Conservation (phyloP, 2,329 filamentous ascomycete species). For the Pestalotiopsis sp. region DNA sequence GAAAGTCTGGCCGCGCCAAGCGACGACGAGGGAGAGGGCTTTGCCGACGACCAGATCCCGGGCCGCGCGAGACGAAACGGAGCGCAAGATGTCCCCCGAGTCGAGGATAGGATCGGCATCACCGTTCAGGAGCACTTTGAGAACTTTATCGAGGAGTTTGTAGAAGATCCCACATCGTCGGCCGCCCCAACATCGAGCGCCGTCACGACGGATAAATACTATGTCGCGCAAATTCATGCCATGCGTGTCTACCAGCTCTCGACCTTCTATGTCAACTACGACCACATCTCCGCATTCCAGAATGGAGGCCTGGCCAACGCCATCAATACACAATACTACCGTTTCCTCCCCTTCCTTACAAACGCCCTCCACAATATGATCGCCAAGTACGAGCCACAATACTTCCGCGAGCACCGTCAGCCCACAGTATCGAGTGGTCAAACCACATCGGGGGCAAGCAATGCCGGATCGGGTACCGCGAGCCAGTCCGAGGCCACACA, state of each 20-base stretch:
- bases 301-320: constrained; percentile 82
- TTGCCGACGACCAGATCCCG: constrained; percentile 65
- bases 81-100: constrained; percentile 60
- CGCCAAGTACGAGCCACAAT: constrained; percentile 88
- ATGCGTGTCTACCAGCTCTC: constrained; percentile 75
- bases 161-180: constrained; percentile 67
- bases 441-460: constrained; percentile 67
- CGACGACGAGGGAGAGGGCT: constrained; percentile 62
- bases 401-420: constrained; percentile 90
- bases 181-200: constrained; percentile 67
- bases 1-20: constrained; percentile 61
- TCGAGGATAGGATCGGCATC: constrained; percentile 75
- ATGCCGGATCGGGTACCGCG: constrained; percentile 60
- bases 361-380: constrained; percentile 90
- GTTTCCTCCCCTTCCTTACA: constrained; percentile 89
- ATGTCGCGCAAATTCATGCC: constrained; percentile 79
- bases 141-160: constrained; percentile 77
- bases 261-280: constrained; percentile 84
- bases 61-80: constrained; percentile 48
- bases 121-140: constrained; percentile 77
- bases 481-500: constrained; percentile 61
- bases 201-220: constrained; percentile 77
- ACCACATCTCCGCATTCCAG: constrained; percentile 75
- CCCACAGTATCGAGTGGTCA: constrained; percentile 73
- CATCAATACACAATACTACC: constrained; percentile 89